Conservation (phyloP, 768 basidiomycete genomes). For the Harrya chromipes region DNA sequence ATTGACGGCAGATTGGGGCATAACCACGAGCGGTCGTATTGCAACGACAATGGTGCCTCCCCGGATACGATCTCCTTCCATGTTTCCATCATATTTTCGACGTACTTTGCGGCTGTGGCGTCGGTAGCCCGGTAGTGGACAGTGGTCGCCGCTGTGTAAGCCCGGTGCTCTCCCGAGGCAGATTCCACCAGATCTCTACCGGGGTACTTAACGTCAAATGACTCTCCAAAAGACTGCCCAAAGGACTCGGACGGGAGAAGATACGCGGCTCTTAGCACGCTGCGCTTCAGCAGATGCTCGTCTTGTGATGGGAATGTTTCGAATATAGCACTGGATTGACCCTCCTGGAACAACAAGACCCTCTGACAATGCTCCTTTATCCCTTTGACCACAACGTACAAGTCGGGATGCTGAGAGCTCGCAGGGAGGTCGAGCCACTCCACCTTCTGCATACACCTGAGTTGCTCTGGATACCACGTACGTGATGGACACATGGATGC, state of each 20-base stretch:
- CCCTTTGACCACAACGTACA: conserved; percentile 5
- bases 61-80: neutral
- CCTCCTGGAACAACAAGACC: conserved; percentile 3
- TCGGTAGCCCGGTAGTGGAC: conserved; percentile 1
- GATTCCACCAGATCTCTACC: conserved; percentile 7
- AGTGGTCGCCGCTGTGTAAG: conserved; percentile 3
- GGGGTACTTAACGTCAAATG: conserved; percentile 4
- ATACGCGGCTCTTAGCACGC: conserved; percentile 9
- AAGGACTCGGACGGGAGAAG: conserved; percentile 11
- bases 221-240: neutral
- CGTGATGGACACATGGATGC: conserved; percentile 31
- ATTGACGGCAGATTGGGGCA: conserved; percentile 12
- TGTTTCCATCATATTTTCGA: neutral
- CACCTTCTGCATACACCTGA: conserved; percentile 17
- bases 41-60: neutral
- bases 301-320: conserved; percentile 14
- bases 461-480: conserved; percentile 37
- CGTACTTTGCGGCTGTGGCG: neutral
- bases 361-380: conserved; percentile 23
- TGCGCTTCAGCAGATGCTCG: conserved; percentile 15
- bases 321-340: neutral
- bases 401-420: neutral
- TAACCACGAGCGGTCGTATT: conserved; percentile 23
- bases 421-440: conserved; percentile 9
- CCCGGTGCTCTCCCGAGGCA: conserved; percentile 5